Percentiles rank a stretch among this genome's conserved stretches.
Evolutionary conservation across 306 rosid genomes (phyloP).

Genomic region (Vigna mungo): DNA sequence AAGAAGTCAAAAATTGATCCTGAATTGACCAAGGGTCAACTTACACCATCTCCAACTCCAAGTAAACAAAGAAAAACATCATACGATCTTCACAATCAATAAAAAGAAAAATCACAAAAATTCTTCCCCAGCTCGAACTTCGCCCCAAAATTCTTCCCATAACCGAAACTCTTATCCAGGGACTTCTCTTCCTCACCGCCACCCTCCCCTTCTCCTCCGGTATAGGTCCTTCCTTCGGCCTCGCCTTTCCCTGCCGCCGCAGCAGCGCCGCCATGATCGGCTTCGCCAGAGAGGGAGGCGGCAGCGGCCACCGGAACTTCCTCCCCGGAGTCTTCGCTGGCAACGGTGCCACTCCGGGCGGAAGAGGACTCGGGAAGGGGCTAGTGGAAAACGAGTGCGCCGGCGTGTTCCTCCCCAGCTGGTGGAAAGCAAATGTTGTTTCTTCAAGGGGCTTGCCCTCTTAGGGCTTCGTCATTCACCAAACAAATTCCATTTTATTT

Average conservation of each 20-base stretch:
- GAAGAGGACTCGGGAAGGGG: constrained; percentile 78
- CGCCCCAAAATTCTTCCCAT: constrained; percentile 79
- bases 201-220: constrained; percentile 80
- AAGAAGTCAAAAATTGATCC: constrained; percentile 29
- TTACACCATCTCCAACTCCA: constrained; percentile 20
- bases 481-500: no score
- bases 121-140: constrained; percentile 88
- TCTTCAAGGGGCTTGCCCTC: no score
- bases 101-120: neutral
- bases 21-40: constrained; percentile 51
- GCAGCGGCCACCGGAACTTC: constrained; percentile 92
- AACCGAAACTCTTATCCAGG: constrained; percentile 88
- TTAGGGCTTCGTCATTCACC: no score
- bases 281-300: constrained; percentile 97
- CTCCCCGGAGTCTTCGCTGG: constrained; percentile 85
- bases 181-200: constrained; percentile 64
- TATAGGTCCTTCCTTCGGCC: constrained; percentile 75
- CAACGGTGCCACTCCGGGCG: constrained; percentile 83
- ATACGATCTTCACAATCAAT: constrained; percentile 30
- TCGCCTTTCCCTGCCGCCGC: constrained; percentile 66
- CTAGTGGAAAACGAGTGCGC: constrained; percentile 68
- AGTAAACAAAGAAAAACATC: constrained; percentile 20
- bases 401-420: constrained; percentile 63
- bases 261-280: constrained; percentile 85
- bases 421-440: no score